These are phyloP conservation scores for Camelina neglecta DNA, from an alignment of 345 rosid genomes.

Conservation along the genomic window DNA sequence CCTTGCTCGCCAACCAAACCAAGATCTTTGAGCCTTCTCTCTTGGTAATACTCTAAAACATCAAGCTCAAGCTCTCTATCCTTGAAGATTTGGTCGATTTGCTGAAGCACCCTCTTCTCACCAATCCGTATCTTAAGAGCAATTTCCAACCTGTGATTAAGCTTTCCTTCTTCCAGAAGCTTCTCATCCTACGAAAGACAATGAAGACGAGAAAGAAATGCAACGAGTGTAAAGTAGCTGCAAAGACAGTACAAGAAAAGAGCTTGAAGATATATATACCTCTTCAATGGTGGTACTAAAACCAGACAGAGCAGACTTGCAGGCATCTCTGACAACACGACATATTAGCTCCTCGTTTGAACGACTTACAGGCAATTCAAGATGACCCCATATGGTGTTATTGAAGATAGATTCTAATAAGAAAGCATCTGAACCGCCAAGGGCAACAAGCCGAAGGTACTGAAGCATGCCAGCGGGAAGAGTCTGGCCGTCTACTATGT, in stretches of 20 bases:
- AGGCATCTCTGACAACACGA: conserved; percentile 68
- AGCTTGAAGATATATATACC: conserved; percentile 43
- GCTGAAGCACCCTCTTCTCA: conserved; percentile 87
- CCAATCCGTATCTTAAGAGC: conserved; percentile 75
- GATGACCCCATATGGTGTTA: conserved; percentile 87
- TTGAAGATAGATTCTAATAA: conserved; percentile 80
- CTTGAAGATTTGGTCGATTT: conserved; percentile 65
- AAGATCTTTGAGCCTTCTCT: conserved; percentile 85
- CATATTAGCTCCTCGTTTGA: conserved; percentile 90
- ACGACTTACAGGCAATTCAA: conserved; percentile 79
- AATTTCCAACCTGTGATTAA: conserved; percentile 54
- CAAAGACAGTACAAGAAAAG: conserved; percentile 22
- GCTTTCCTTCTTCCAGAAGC: conserved; percentile 55
- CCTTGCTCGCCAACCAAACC: conserved; percentile 97
- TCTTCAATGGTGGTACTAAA: conserved; percentile 76
- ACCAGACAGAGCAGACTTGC: conserved; percentile 85
- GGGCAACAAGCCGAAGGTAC: conserved; percentile 77
- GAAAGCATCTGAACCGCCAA: conserved; percentile 72
- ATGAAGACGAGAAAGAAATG: conserved; percentile 13
- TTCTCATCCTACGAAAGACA: conserved; percentile 69
- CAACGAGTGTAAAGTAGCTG: conserved; percentile 9
- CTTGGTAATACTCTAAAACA: conserved; percentile 85
- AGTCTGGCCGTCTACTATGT: conserved; percentile 63
- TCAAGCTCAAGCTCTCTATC: conserved; percentile 71
- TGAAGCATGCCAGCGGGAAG: conserved; percentile 86